phyloP scores from a whole-genome alignment of 2,329 filamentous ascomycete genomes.

The Ceratocystis papillata region DNA sequence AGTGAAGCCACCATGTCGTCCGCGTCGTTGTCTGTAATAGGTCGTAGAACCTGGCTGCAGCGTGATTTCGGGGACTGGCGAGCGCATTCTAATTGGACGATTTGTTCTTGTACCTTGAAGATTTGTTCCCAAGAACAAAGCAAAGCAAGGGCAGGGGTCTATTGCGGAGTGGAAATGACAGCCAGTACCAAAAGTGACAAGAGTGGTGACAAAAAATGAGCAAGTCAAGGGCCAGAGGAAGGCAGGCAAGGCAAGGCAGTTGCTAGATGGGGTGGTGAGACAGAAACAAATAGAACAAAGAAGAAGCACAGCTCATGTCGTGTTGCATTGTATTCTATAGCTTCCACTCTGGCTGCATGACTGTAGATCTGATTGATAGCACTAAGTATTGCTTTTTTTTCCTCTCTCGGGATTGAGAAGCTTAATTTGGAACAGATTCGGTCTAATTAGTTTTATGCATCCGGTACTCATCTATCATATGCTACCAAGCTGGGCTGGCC shows the following conservation, averaged over 20 bases:
- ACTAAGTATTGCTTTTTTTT: neutral
- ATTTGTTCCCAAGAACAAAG: neutral
- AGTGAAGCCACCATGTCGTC: no score
- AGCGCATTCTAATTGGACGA: neutral
- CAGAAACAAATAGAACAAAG: constrained; percentile 11
- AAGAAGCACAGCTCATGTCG: constrained; percentile 1
- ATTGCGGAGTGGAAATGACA: neutral
- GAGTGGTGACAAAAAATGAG: neutral
- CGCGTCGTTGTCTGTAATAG: neutral
- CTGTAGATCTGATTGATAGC: neutral
- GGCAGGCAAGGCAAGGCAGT: neutral
- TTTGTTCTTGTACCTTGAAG: neutral
- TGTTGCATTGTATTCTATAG: neutral
- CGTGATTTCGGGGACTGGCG: neutral
- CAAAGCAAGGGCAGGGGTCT: neutral
- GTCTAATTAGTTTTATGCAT: no score
- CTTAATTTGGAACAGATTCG: no score
- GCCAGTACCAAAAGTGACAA: constrained; percentile 2
- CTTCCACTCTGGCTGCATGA: neutral
- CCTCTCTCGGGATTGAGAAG: no score
- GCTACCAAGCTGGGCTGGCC: neutral
- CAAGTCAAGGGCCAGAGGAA: neutral
- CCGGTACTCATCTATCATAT: neutral
- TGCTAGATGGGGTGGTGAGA: neutral
- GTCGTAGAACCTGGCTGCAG: neutral